phyloP scores from a whole-genome alignment of 1,284 basidiomycete species.

The Trichosporon ovoides region DNA sequence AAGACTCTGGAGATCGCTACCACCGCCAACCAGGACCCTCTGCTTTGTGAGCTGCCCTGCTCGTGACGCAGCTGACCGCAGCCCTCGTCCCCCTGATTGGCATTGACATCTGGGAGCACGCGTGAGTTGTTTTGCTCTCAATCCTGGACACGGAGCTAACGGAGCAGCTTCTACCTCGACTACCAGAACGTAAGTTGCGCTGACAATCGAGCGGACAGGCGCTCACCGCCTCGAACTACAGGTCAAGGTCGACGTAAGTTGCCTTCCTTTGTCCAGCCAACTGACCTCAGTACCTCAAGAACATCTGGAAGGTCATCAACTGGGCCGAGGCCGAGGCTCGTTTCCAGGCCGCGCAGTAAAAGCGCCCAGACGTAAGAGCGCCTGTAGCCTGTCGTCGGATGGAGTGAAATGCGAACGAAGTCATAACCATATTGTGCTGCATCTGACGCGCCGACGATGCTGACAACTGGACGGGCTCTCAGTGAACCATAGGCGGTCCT shows the following conservation, averaged over 20 bases:
- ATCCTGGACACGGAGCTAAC: constrained; percentile 10
- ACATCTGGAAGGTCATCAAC: constrained; percentile 90
- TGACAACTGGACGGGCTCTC: too few relatives aligned
- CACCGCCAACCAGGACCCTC: constrained; percentile 94
- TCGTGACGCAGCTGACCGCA: constrained; percentile 39
- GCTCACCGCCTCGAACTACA: not conserved
- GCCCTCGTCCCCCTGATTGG: constrained; percentile 86
- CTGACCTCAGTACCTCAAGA: constrained; percentile 68
- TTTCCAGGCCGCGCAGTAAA: constrained; percentile 55
- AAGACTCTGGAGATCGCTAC: constrained; percentile 83
- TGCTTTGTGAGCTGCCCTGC: constrained; percentile 55
- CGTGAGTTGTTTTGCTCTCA: constrained; percentile 23
- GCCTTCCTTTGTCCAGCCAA: not conserved
- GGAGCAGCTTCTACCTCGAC: constrained; percentile 66
- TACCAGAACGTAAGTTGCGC: constrained; percentile 67
- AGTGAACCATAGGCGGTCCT: too few relatives aligned
- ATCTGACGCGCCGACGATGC: too few relatives aligned
- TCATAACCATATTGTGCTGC: too few relatives aligned
- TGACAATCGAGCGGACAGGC: not conserved
- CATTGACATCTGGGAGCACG: constrained; percentile 80
- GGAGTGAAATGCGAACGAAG: not conserved
- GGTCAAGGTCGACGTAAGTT: constrained; percentile 71
- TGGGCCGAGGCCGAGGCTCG: constrained; percentile 81
- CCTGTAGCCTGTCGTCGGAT: not conserved
- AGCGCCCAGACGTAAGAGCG: not conserved